Conservation (phyloP, 176 grass and related monocot genomes). For the Bromus sterilis region DNA sequence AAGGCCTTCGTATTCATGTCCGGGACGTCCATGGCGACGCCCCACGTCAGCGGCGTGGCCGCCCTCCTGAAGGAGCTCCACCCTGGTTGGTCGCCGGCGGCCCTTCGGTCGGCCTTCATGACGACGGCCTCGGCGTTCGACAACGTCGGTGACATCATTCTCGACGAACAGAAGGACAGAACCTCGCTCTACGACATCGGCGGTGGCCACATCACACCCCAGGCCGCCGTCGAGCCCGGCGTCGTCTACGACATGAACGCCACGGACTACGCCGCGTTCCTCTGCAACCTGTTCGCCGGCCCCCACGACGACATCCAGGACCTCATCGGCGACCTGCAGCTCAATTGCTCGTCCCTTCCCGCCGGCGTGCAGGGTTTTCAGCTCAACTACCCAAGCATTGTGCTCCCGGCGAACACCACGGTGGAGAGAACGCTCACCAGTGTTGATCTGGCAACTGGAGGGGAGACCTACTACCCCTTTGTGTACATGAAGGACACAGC, state of each 20-base stretch:
- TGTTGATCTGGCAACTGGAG: background rate
- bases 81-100: background rate
- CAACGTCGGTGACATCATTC: background rate
- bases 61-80: background rate
- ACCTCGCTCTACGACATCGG: background rate
- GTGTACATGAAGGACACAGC: background rate
- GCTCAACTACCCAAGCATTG: background rate
- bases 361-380: background rate
- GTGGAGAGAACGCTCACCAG: background rate
- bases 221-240: background rate
- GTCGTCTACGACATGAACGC: background rate
- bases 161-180: background rate
- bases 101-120: background rate
- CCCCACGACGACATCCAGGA: background rate
- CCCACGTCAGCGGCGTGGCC: background rate
- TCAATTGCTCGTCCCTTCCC: background rate
- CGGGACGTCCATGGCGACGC: background rate
- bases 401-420: background rate
- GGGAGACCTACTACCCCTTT: background rate
- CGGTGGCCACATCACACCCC: background rate
- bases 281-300: background rate
- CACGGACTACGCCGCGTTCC: background rate
- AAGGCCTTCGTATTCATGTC: background rate
- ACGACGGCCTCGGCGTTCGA: background rate
- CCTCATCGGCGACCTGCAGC: background rate